Conservation (phyloP, 2,329 filamentous ascomycete genomes). For the Alternaria alternata region DNA sequence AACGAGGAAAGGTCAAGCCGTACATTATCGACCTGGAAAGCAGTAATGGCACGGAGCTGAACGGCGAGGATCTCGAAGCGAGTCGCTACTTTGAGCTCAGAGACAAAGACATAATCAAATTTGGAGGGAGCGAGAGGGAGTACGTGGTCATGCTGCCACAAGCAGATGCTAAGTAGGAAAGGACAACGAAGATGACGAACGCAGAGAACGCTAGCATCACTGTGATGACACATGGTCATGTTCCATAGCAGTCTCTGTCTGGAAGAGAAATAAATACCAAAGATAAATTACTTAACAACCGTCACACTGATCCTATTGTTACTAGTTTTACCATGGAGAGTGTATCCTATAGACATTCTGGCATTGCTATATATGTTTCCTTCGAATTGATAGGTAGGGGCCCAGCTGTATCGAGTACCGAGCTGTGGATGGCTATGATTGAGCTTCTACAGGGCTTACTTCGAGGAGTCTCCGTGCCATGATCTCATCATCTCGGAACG, state of each 20-base stretch:
- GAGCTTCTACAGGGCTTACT: neutral
- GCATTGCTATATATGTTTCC: neutral
- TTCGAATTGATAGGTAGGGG: neutral
- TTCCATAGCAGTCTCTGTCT: neutral
- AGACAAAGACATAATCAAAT: conserved; percentile 87
- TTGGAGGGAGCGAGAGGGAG: conserved; percentile 87
- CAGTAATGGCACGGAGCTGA: conserved; percentile 86
- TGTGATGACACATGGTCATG: neutral
- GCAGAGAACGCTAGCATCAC: neutral
- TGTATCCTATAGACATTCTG: too few species aligned
- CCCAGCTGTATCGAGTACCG: neutral
- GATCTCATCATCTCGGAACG: neutral
- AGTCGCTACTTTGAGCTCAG: conserved; percentile 85
- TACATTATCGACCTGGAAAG: conserved; percentile 95
- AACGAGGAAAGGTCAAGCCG: conserved; percentile 64
- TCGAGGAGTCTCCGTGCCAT: neutral
- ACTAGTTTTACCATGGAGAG: too few species aligned
- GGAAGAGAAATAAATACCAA: neutral
- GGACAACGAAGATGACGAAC: neutral
- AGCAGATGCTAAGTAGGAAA: conserved; percentile 23
- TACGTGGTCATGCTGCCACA: conserved; percentile 89
- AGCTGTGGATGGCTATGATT: neutral
- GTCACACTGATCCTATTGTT: neutral
- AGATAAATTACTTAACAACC: neutral
- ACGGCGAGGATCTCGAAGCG: conserved; percentile 74